Evolutionary conservation across 345 rosid genomes (phyloP).

Genomic region (Salix brachista): DNA sequence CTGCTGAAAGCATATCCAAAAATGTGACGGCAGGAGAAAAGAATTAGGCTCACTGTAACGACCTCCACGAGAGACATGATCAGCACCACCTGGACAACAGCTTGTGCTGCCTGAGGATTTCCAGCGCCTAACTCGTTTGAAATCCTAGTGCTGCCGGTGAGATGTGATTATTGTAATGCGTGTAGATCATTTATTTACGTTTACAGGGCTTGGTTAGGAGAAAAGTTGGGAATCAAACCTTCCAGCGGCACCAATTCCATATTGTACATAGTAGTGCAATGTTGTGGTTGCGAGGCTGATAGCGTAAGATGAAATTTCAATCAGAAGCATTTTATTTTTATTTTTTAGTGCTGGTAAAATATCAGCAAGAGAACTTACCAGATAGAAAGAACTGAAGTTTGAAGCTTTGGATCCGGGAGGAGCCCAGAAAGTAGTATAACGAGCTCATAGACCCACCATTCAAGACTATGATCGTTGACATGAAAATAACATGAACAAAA

Average conservation of each 20-base stretch:
- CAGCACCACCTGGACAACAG: slow-evolving; percentile 1
- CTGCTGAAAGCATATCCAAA: slow-evolving; percentile 21
- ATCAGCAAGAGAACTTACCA: slow-evolving; percentile 27
- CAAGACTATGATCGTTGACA: slow-evolving; percentile 35
- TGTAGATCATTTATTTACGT: too few relatives aligned
- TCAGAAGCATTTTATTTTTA: neutral
- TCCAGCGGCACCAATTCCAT: slow-evolving; percentile 29
- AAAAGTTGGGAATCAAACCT: slow-evolving; percentile 8
- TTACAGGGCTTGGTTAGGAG: neutral
- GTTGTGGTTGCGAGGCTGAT: slow-evolving; percentile 18
- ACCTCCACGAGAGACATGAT: slow-evolving; percentile 4
- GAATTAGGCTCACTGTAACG: slow-evolving; percentile 6
- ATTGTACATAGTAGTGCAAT: slow-evolving; percentile 11
- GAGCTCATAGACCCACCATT: slow-evolving; percentile 55
- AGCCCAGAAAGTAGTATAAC: slow-evolving; percentile 45
- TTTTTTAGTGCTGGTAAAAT: neutral
- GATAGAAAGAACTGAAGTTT: slow-evolving; percentile 54
- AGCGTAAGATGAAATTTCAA: neutral
- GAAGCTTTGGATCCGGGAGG: slow-evolving; percentile 47
- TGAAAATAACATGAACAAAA: neutral
- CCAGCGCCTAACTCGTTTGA: slow-evolving; percentile 26
- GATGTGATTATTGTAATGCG: too few relatives aligned
- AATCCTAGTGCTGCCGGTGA: slow-evolving; percentile 16
- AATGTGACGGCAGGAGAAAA: slow-evolving; percentile 12
- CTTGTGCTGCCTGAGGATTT: slow-evolving; percentile 12